phyloP scores from a whole-genome alignment of 495 filamentous ascomycete genomes.

The Xylaria longipes region DNA sequence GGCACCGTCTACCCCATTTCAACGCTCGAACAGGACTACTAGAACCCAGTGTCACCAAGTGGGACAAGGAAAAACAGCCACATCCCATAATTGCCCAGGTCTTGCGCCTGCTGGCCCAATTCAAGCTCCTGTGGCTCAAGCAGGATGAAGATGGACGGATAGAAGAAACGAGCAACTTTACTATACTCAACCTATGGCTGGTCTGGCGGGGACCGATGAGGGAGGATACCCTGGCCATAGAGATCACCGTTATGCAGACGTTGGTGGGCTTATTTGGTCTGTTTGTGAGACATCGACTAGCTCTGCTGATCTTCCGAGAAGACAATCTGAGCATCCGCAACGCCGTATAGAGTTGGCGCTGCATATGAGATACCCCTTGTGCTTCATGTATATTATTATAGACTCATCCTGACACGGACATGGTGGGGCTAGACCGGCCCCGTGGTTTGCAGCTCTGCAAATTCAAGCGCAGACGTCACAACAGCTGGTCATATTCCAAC shows the following conservation, averaged over 20 bases:
- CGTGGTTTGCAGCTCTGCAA: background rate
- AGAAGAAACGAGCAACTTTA: slow-evolving; percentile 85
- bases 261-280: slow-evolving; percentile 78
- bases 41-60: slow-evolving; percentile 83
- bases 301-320: slow-evolving; percentile 80
- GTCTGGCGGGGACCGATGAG: slow-evolving; percentile 93
- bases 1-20: slow-evolving; percentile 89
- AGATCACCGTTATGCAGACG: slow-evolving; percentile 76
- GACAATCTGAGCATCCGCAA: slow-evolving; percentile 70
- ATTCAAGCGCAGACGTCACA: background rate
- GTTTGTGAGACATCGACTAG: slow-evolving; percentile 83
- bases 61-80: slow-evolving; percentile 70
- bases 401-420: slow-evolving; percentile 20
- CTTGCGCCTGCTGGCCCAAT: slow-evolving; percentile 67
- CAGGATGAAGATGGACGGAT: slow-evolving; percentile 71
- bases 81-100: slow-evolving; percentile 61
- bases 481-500: background rate
- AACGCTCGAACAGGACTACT: slow-evolving; percentile 81
- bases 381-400: slow-evolving; percentile 29
- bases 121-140: slow-evolving; percentile 70
- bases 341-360: slow-evolving; percentile 29
- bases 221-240: slow-evolving; percentile 81
- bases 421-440: slow-evolving; percentile 4
- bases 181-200: slow-evolving; percentile 92
- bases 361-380: slow-evolving; percentile 31